Evolutionary conservation across 2,329 filamentous ascomycete genomes (phyloP).

Genomic region (Fusarium sp.): DNA sequence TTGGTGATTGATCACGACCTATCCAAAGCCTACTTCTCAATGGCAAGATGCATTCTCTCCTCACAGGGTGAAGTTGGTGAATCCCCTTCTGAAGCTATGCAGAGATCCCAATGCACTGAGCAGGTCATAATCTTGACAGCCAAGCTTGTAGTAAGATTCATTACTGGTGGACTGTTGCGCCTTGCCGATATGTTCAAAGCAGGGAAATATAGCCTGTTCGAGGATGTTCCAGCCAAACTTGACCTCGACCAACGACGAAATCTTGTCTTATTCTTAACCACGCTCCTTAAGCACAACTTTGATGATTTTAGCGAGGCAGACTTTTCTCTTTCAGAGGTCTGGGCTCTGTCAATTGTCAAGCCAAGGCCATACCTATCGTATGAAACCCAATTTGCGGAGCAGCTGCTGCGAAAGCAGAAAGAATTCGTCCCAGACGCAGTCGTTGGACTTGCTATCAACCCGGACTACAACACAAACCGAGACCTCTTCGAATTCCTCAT

Average conservation of each 20-base stretch:
- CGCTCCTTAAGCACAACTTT: constrained; percentile 57
- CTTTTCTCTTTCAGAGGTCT: constrained; percentile 60
- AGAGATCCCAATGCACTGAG: constrained; percentile 52
- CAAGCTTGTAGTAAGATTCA: constrained; percentile 56
- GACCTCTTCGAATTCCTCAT: constrained; percentile 61
- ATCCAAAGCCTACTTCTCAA: constrained; percentile 57
- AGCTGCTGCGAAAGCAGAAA: constrained; percentile 53
- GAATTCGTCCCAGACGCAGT: constrained; percentile 55
- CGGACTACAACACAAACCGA: constrained; percentile 60
- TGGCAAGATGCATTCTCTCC: constrained; percentile 54
- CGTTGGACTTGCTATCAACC: constrained; percentile 48
- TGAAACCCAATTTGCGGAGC: constrained; percentile 60
- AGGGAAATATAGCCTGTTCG: constrained; percentile 62
- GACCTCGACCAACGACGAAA: constrained; percentile 54
- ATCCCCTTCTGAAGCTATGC: constrained; percentile 22
- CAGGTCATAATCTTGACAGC: constrained; percentile 57
- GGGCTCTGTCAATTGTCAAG: constrained; percentile 62
- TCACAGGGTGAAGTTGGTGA: constrained; percentile 9
- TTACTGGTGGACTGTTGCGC: constrained; percentile 55
- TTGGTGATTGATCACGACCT: constrained; percentile 59
- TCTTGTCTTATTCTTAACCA: constrained; percentile 61
- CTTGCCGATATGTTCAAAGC: constrained; percentile 57
- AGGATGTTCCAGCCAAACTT: constrained; percentile 51
- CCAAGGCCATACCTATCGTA: constrained; percentile 57
- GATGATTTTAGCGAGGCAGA: constrained; percentile 58